Evolutionary conservation across 306 rosid genomes (phyloP).

Genomic region (Gastrolobium bilobum): DNA sequence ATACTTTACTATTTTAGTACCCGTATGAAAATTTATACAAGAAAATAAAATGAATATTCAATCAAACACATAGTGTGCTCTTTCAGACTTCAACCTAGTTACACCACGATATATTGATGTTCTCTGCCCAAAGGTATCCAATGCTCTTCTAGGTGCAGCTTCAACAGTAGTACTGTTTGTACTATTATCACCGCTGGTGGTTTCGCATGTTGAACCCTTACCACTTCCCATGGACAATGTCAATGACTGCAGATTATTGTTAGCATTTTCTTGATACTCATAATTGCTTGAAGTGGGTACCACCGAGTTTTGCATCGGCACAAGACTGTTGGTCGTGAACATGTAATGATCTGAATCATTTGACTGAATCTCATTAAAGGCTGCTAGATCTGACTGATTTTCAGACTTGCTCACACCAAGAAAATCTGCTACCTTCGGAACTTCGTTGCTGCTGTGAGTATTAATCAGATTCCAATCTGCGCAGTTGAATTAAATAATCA

Average conservation of each 20-base stretch:
- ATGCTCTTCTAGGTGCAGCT: conserved; percentile 81
- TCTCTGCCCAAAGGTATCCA: conserved; percentile 96
- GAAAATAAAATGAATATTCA: neutral
- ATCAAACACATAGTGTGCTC: too few relatives aligned
- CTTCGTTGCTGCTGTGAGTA: conserved; percentile 63
- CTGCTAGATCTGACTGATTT: conserved; percentile 78
- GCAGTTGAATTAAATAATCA: neutral
- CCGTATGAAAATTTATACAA: too few relatives aligned
- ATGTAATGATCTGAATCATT: conserved; percentile 69
- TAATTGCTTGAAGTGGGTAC: conserved; percentile 53
- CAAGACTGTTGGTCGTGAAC: conserved; percentile 60
- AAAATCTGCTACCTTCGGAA: conserved; percentile 98
- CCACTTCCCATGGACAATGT: conserved; percentile 96
- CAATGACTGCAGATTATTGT: conserved; percentile 73
- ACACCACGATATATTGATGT: conserved; percentile 98
- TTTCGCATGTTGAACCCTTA: conserved; percentile 78
- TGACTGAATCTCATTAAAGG: conserved; percentile 65
- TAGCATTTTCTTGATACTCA: conserved; percentile 79
- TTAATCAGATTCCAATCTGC: conserved; percentile 90
- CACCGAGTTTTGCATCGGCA: conserved; percentile 66
- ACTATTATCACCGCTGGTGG: conserved; percentile 65
- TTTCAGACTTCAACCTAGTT: conserved; percentile 62
- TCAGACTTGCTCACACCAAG: conserved; percentile 90
- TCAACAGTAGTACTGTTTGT: conserved; percentile 52
- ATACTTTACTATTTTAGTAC: too few relatives aligned